These are phyloP conservation scores for Nothophytophthora sp. DNA, from an alignment of 352 stramenopile genomes.

Conservation along the genomic window DNA sequence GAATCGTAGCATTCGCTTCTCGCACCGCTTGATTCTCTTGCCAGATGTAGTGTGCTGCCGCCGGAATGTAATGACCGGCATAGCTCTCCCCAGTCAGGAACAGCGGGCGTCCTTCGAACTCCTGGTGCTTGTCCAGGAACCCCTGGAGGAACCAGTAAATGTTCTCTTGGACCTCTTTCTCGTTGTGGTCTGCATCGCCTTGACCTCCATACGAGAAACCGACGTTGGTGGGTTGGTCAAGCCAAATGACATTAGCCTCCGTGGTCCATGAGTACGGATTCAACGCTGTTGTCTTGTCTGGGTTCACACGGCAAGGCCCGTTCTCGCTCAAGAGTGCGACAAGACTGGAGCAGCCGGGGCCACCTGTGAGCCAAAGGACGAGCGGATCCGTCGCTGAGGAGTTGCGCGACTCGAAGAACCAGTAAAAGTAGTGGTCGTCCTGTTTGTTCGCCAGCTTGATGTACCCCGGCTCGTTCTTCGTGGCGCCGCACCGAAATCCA, in stretches of 20 bases:
- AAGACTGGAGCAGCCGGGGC: constrained; percentile 42
- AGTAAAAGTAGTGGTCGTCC: constrained; percentile 60
- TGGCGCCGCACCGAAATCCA: constrained; percentile 24
- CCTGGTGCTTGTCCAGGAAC: constrained; percentile 48
- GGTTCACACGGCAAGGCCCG: constrained; percentile 46
- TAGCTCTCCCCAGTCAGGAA: constrained; percentile 66
- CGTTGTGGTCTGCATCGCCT: constrained; percentile 23
- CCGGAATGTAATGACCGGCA: constrained; percentile 53
- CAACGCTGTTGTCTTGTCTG: constrained; percentile 29
- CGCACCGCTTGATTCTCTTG: constrained; percentile 13
- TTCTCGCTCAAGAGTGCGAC: constrained; percentile 50
- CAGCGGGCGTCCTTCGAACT: constrained; percentile 44
- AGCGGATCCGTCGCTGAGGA: constrained; percentile 58
- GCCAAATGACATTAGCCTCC: constrained; percentile 57
- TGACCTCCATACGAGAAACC: constrained; percentile 47
- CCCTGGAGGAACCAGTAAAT: constrained; percentile 61
- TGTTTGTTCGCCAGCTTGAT: constrained; percentile 34
- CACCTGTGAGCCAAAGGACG: constrained; percentile 67
- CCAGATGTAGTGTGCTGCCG: constrained; percentile 50
- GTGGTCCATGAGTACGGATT: constrained; percentile 62
- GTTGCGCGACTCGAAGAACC: constrained; percentile 58
- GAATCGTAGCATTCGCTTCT: constrained; percentile 14
- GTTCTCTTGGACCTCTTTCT: constrained; percentile 38
- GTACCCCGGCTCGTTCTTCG: constrained; percentile 45
- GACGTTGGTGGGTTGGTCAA: constrained; percentile 49